Evolutionary conservation across 768 basidiomycete genomes (phyloP).

Genomic region (Dentipellis fragilis): DNA sequence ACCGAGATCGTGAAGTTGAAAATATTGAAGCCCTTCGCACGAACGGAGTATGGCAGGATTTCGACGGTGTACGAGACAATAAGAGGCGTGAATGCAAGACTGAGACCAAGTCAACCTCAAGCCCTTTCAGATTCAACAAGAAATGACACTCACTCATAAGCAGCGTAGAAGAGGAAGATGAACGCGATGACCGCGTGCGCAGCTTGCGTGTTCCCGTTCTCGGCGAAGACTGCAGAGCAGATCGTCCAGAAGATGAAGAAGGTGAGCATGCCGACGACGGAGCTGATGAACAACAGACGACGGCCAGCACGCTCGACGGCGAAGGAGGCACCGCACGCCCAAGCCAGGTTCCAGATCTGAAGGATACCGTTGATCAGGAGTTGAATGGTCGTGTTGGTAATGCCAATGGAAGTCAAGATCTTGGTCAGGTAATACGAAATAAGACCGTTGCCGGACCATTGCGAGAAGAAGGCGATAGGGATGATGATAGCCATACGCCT

Average conservation of each 20-base stretch:
- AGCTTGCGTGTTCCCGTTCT: slow-evolving; percentile 17
- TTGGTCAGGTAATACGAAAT: slow-evolving; percentile 75
- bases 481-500: slow-evolving; percentile 70
- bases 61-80: slow-evolving; percentile 84
- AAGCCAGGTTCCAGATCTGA: slow-evolving; percentile 70
- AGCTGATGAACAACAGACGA: slow-evolving; percentile 59
- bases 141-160: slow-evolving; percentile 51
- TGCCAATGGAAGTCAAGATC: slow-evolving; percentile 61
- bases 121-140: not conserved
- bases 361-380: slow-evolving; percentile 82
- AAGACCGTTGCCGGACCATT: slow-evolving; percentile 81
- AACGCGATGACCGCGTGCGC: slow-evolving; percentile 65
- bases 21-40: slow-evolving; percentile 79
- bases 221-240: slow-evolving; percentile 41
- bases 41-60: slow-evolving; percentile 73
- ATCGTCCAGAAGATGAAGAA: slow-evolving; percentile 64
- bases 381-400: slow-evolving; percentile 49
- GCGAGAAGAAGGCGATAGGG: slow-evolving; percentile 74
- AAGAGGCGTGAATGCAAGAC: slow-evolving; percentile 76
- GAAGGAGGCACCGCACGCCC: slow-evolving; percentile 48
- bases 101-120: slow-evolving; percentile 15
- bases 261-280: slow-evolving; percentile 46
- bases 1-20: slow-evolving; percentile 74
- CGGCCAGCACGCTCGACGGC: slow-evolving; percentile 60
- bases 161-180: slow-evolving; percentile 75